Evolutionary conservation across 768 basidiomycete genomes (phyloP).

Genomic region (Suillus fuscotomentosus): DNA sequence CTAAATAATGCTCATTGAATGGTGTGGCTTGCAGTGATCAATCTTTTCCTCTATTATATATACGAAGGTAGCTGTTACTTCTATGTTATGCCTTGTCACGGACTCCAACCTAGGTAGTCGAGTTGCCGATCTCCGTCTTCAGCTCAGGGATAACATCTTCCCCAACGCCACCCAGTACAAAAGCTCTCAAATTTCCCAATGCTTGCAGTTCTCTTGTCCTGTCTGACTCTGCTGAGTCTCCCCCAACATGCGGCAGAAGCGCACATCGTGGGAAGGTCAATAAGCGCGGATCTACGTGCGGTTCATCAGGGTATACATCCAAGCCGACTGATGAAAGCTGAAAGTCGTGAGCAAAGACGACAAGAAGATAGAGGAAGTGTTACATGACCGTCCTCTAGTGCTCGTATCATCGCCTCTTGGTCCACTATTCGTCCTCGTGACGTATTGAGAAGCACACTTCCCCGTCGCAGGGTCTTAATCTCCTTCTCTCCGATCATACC

Average conservation of each 20-base stretch:
- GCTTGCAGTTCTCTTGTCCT: slow-evolving; percentile 76
- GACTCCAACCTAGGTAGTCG: not conserved
- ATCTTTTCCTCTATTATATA: not conserved
- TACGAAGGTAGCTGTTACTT: not conserved
- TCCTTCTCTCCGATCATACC: slow-evolving; percentile 68
- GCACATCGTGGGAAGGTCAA: slow-evolving; percentile 74
- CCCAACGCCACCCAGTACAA: slow-evolving; percentile 55
- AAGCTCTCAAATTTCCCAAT: slow-evolving; percentile 67
- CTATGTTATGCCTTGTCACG: not conserved
- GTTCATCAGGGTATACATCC: slow-evolving; percentile 82
- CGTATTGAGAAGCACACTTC: slow-evolving; percentile 76
- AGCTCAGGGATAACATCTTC: slow-evolving; percentile 60
- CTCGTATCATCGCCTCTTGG: slow-evolving; percentile 80
- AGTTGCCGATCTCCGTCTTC: not conserved
- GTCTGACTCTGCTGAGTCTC: slow-evolving; percentile 73
- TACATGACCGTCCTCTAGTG: slow-evolving; percentile 82
- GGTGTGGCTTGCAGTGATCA: not conserved
- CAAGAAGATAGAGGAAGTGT: slow-evolving; percentile 34
- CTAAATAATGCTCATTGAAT: no score
- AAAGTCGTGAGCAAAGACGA: slow-evolving; percentile 3
- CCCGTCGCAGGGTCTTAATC: slow-evolving; percentile 71
- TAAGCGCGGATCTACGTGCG: slow-evolving; percentile 69
- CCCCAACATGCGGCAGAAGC: slow-evolving; percentile 86
- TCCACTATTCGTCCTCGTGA: slow-evolving; percentile 84
- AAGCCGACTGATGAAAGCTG: slow-evolving; percentile 77